phyloP scores from a whole-genome alignment of 805 yeast species.

The Metschnikowia picachoensis region DNA sequence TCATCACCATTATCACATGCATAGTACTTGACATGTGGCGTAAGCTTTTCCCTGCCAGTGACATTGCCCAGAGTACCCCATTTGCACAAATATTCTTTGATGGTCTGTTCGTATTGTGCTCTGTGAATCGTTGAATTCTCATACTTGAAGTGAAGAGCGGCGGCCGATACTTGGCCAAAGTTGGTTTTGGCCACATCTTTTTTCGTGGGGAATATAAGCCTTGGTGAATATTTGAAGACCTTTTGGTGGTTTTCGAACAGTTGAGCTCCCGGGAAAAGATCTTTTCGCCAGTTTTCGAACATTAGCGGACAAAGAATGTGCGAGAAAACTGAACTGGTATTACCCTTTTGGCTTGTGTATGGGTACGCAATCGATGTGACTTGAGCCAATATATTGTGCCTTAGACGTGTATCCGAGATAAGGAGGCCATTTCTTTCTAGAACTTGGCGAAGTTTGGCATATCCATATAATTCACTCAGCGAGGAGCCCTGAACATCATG shows the following conservation, averaged over 20 bases:
- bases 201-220: slow-evolving; percentile 44
- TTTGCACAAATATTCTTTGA: slow-evolving; percentile 41
- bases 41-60: slow-evolving; percentile 36
- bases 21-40: slow-evolving; percentile 71
- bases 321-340: slow-evolving; percentile 40
- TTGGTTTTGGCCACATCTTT: slow-evolving; percentile 36
- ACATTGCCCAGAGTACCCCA: slow-evolving; percentile 34
- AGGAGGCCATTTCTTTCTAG: slow-evolving; percentile 33
- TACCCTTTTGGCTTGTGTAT: slow-evolving; percentile 20
- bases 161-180: slow-evolving; percentile 48
- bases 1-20: slow-evolving; percentile 49
- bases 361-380: slow-evolving; percentile 50
- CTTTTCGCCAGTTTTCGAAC: slow-evolving; percentile 24
- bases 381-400: slow-evolving; percentile 40
- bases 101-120: slow-evolving; percentile 38
- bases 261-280: slow-evolving; percentile 26
- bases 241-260: slow-evolving; percentile 21
- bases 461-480: slow-evolving; percentile 40
- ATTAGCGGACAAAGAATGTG: slow-evolving; percentile 47
- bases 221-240: slow-evolving; percentile 27
- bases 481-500: slow-evolving; percentile 15
- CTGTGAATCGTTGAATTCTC: slow-evolving; percentile 19
- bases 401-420: slow-evolving; percentile 11
- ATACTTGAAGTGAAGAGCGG: slow-evolving; percentile 46
- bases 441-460: slow-evolving; percentile 43